phyloP scores from a whole-genome alignment of 1,284 basidiomycete genomes.

The Ustilago sp. region DNA sequence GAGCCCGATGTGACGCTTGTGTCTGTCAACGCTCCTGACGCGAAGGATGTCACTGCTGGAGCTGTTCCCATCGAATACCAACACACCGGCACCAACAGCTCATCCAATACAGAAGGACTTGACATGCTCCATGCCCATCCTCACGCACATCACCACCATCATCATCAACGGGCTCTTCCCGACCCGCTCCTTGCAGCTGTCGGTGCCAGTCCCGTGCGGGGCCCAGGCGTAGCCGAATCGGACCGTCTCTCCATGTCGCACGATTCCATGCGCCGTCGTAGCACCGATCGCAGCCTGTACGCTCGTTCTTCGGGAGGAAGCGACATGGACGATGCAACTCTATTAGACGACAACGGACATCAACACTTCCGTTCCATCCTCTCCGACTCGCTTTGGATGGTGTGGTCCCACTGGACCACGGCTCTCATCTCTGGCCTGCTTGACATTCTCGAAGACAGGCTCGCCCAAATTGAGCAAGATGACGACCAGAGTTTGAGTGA shows the following conservation, averaged over 20 bases:
- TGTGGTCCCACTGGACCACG: conserved; percentile 50
- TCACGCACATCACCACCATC: conserved; percentile 16
- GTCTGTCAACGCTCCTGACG: conserved; percentile 1
- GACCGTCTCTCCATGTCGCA: conserved; percentile 34
- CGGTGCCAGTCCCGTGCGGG: conserved; percentile 32
- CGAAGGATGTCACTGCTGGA: not conserved
- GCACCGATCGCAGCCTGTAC: conserved; percentile 36
- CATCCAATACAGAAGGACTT: conserved; percentile 25
- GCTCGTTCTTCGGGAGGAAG: conserved; percentile 28
- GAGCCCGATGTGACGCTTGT: conserved; percentile 16
- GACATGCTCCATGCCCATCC: conserved; percentile 8
- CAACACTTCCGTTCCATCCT: conserved; percentile 31
- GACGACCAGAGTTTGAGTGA: not conserved
- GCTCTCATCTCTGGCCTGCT: conserved; percentile 44
- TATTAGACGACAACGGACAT: conserved; percentile 5
- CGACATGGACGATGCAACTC: conserved; percentile 12
- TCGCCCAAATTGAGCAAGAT: conserved; percentile 30
- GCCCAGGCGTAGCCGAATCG: conserved; percentile 27
- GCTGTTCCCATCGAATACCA: conserved; percentile 11
- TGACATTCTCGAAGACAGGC: conserved; percentile 39
- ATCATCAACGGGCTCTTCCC: conserved; percentile 35
- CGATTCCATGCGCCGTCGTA: conserved; percentile 20
- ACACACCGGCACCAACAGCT: conserved; percentile 36
- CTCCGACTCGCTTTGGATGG: conserved; percentile 51
- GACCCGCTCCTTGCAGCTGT: conserved; percentile 49